These are phyloP conservation scores for Lactarius sp. DNA, from an alignment of 768 basidiomycete genomes.

Conservation along the genomic window DNA sequence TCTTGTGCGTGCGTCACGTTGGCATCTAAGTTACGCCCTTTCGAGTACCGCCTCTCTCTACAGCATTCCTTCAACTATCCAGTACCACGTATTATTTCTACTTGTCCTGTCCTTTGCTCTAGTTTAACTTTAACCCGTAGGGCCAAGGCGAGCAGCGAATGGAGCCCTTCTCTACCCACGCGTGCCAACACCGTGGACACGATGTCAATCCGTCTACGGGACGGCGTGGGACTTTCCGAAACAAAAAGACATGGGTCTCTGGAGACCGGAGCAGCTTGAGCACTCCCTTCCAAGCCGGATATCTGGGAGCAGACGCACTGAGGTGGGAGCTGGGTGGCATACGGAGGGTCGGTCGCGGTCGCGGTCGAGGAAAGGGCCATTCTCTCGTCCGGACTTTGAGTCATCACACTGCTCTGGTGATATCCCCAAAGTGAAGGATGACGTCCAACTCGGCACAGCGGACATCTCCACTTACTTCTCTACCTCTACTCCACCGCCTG, in stretches of 20 bases:
- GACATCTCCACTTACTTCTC: slow-evolving; percentile 12
- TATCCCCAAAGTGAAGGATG: slow-evolving; percentile 28
- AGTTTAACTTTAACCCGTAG: too few species aligned
- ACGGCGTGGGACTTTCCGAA: slow-evolving; percentile 24
- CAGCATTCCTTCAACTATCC: background rate
- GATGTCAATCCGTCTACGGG: background rate
- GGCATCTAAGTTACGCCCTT: background rate
- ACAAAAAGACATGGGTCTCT: slow-evolving; percentile 22
- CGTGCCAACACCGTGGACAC: slow-evolving; percentile 17
- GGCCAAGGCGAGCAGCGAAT: slow-evolving; percentile 7
- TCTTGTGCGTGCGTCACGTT: too few species aligned
- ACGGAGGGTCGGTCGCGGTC: slow-evolving; percentile 40
- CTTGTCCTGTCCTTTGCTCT: too few species aligned
- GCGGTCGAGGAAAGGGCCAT: slow-evolving; percentile 37
- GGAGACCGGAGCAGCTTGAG: slow-evolving; percentile 16
- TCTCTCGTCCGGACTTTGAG: slow-evolving; percentile 29
- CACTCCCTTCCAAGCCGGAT: slow-evolving; percentile 8
- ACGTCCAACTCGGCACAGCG: slow-evolving; percentile 31
- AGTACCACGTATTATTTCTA: background rate
- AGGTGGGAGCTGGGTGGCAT: slow-evolving; percentile 59
- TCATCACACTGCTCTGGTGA: slow-evolving; percentile 20
- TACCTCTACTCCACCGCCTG: background rate
- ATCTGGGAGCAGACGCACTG: slow-evolving; percentile 40
- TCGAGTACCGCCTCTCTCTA: background rate
- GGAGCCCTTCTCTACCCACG: slow-evolving; percentile 9